phyloP scores from a whole-genome alignment of 2,329 filamentous ascomycete genomes.

The Ceratocystis lukuohia region DNA sequence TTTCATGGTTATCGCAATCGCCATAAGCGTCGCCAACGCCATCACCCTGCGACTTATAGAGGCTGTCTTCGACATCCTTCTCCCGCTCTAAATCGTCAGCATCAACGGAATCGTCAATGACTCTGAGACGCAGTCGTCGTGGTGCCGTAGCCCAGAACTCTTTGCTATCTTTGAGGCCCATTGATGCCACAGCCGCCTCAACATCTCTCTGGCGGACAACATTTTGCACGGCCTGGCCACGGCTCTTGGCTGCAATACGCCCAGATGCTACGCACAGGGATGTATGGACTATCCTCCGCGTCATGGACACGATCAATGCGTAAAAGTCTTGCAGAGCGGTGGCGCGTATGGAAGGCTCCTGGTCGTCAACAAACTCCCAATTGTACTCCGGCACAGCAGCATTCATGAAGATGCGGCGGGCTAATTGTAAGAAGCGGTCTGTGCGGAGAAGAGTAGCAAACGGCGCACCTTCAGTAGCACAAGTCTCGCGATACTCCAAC shows the following conservation, averaged over 20 bases:
- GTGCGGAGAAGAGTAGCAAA: slow-evolving; percentile 46
- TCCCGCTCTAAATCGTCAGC: slow-evolving; percentile 20
- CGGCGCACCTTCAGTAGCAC: slow-evolving; percentile 27
- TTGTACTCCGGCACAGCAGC: slow-evolving; percentile 46
- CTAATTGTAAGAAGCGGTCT: slow-evolving; percentile 48
- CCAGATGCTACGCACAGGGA: slow-evolving; percentile 58
- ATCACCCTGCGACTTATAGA: slow-evolving; percentile 22
- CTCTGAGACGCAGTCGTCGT: slow-evolving; percentile 36
- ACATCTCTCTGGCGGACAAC: slow-evolving; percentile 31
- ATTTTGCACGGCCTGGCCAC: slow-evolving; percentile 24
- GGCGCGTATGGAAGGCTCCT: slow-evolving; percentile 54
- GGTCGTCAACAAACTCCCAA: slow-evolving; percentile 48
- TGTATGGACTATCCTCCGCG: slow-evolving; percentile 55
- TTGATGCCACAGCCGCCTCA: slow-evolving; percentile 35
- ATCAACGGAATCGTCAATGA: slow-evolving; percentile 29
- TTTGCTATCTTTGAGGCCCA: slow-evolving; percentile 26
- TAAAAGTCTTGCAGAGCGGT: slow-evolving; percentile 69
- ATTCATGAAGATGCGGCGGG: slow-evolving; percentile 65
- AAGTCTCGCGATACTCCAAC: slow-evolving; percentile 12
- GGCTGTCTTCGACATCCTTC: slow-evolving; percentile 8
- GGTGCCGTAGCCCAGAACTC: slow-evolving; percentile 38
- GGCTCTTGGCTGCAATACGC: slow-evolving; percentile 42
- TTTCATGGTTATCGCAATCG: neutral
- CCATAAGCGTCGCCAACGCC: slow-evolving; percentile 11
- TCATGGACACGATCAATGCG: slow-evolving; percentile 52